phyloP scores from a whole-genome alignment of 116 monocot genomes.

The Dioscorea cayenensis region DNA sequence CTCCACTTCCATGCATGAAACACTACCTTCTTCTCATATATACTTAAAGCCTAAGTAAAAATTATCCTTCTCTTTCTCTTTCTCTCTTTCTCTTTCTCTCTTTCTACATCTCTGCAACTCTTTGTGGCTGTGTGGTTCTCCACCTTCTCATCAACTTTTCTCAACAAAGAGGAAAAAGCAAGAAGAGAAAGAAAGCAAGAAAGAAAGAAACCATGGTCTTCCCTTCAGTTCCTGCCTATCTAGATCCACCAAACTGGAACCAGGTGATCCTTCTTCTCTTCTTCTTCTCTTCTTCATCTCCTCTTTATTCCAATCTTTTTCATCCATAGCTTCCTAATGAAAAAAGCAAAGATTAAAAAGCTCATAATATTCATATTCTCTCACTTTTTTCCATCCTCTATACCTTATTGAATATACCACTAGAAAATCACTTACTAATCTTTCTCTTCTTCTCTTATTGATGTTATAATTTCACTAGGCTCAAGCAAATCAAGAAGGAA shows the following conservation, averaged over 20 bases:
- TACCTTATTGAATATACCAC: constrained; percentile 30
- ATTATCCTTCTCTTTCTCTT: constrained; percentile 21
- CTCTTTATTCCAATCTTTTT: constrained; percentile 1
- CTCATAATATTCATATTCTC: constrained; percentile 10
- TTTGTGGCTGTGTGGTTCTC: constrained; percentile 55
- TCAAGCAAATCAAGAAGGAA: background rate
- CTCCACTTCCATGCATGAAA: background rate
- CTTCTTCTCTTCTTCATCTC: constrained; percentile 5
- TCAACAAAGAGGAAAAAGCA: constrained; percentile 11
- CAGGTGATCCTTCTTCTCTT: constrained; percentile 38
- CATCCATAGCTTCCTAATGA: constrained; percentile 33
- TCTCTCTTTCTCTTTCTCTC: constrained; percentile 13
- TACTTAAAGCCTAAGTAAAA: background rate
- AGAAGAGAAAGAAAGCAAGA: constrained; percentile 2
- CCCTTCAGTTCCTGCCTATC: constrained; percentile 46
- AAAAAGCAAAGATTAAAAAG: constrained; percentile 23
- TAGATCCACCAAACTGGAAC: constrained; percentile 75
- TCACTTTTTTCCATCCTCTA: background rate
- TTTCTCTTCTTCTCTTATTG: no score
- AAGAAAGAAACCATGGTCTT: constrained; percentile 44
- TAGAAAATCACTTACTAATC: background rate
- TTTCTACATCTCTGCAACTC: constrained; percentile 18
- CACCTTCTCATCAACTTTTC: constrained; percentile 47
- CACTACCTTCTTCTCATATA: background rate
- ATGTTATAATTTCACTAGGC: background rate